phyloP scores from a whole-genome alignment of 768 basidiomycete genomes.

The Suillus lakei region DNA sequence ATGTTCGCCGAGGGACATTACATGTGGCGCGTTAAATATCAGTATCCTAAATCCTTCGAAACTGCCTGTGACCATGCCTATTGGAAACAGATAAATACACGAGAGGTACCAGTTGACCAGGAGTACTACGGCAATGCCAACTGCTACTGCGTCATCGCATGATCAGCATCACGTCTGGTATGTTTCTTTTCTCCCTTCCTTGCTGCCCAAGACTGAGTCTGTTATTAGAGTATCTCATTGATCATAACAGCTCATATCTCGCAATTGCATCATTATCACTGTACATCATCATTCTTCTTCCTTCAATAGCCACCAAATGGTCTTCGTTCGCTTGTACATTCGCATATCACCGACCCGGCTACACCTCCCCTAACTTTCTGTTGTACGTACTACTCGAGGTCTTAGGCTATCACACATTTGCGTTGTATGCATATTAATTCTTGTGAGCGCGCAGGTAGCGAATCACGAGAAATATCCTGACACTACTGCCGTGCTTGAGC shows the following conservation, averaged over 20 bases:
- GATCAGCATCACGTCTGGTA: background rate
- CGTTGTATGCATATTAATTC: background rate
- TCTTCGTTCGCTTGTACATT: background rate
- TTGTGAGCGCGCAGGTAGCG: background rate
- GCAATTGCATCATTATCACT: background rate
- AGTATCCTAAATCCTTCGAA: background rate
- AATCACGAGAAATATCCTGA: background rate
- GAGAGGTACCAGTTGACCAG: conserved; percentile 5
- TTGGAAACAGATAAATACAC: background rate
- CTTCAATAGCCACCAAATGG: background rate
- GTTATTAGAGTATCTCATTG: background rate
- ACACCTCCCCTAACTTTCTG: background rate
- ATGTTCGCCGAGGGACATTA: background rate
- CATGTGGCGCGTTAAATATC: background rate
- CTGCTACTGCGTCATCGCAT: conserved; percentile 7
- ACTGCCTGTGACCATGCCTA: background rate
- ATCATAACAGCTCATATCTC: too few species aligned
- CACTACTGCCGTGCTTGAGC: background rate
- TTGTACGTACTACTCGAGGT: background rate
- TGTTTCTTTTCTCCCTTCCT: background rate
- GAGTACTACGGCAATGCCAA: background rate
- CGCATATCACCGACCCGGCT: background rate
- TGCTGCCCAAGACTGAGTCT: background rate
- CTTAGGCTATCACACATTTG: background rate
- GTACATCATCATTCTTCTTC: background rate